Percentiles rank a stretch among this genome's conserved stretches.
Evolutionary conservation across 139 green algal species (phyloP).

Genomic region (Tetradesmus obliquus): DNA sequence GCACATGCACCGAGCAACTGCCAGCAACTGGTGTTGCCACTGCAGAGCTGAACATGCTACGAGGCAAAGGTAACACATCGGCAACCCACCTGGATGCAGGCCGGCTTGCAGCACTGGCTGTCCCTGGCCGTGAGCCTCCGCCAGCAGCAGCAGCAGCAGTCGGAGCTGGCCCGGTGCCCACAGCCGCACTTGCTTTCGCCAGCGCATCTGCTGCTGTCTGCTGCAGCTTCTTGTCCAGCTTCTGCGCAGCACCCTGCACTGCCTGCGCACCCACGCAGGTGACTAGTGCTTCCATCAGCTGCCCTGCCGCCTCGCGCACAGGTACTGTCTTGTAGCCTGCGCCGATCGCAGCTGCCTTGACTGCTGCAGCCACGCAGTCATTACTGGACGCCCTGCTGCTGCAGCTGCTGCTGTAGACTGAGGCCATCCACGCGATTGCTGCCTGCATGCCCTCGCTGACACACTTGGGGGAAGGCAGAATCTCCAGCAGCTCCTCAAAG

Average conservation of each 20-base stretch:
- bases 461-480: constrained; percentile 74
- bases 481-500: constrained; percentile 62
- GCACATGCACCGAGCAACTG: no score
- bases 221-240: constrained; percentile 24
- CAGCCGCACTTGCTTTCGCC: constrained; percentile 48
- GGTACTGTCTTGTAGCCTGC: constrained; percentile 79
- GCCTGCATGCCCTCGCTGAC: constrained; percentile 78
- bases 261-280: constrained; percentile 44
- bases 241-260: constrained; percentile 28
- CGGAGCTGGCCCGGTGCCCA: neutral
- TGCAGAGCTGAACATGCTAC: no score
- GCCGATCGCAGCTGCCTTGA: constrained; percentile 56
- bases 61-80: neutral
- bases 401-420: neutral
- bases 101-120: neutral
- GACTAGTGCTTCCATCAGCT: constrained; percentile 67
- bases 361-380: constrained; percentile 42
- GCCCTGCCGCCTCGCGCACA: constrained; percentile 75
- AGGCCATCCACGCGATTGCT: constrained; percentile 42
- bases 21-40: constrained; percentile 8
- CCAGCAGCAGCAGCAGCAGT: neutral
- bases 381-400: constrained; percentile 30
- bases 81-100: neutral
- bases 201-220: constrained; percentile 58
- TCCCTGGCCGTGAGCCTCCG: neutral